These are phyloP conservation scores for Musa troglodytarum DNA, from an alignment of 176 grass and related monocot genomes.

Conservation along the genomic window DNA sequence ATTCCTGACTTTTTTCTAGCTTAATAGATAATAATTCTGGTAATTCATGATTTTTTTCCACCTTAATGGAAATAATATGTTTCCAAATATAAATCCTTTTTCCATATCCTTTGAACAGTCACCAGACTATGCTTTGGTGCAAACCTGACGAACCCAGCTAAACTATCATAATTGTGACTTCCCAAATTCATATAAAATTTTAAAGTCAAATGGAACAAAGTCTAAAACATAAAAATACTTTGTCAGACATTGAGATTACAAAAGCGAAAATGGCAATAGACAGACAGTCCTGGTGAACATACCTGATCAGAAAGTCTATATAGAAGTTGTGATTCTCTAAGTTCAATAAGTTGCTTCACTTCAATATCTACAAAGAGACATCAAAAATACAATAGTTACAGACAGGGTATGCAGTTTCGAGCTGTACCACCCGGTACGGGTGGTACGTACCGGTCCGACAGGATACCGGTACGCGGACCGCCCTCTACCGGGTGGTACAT, in stretches of 20 bases:
- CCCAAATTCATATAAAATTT: too few species aligned
- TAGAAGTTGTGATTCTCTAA: slow-evolving; percentile 63
- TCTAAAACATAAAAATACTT: neutral
- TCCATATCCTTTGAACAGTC: too few species aligned
- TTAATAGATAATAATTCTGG: neutral
- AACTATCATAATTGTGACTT: neutral
- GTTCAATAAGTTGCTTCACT: slow-evolving; percentile 49
- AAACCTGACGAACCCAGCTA: neutral
- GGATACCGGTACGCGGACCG: too few species aligned
- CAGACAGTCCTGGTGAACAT: slow-evolving; percentile 1
- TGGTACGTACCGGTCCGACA: too few species aligned
- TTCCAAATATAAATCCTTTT: too few species aligned
- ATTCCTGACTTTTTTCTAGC: neutral
- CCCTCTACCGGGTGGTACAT: too few species aligned
- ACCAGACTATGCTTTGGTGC: neutral
- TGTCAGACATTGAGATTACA: neutral
- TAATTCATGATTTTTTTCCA: neutral
- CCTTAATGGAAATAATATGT: too few species aligned
- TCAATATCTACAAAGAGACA: slow-evolving; percentile 60
- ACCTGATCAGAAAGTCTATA: slow-evolving; percentile 96
- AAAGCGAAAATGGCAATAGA: slow-evolving; percentile 3
- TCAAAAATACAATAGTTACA: neutral
- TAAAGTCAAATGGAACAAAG: too few species aligned
- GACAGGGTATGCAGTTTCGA: too few species aligned
- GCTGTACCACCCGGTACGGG: too few species aligned